Conservation (phyloP, 495 filamentous ascomycete species). For the Hyphodiscus hymeniophilus region DNA sequence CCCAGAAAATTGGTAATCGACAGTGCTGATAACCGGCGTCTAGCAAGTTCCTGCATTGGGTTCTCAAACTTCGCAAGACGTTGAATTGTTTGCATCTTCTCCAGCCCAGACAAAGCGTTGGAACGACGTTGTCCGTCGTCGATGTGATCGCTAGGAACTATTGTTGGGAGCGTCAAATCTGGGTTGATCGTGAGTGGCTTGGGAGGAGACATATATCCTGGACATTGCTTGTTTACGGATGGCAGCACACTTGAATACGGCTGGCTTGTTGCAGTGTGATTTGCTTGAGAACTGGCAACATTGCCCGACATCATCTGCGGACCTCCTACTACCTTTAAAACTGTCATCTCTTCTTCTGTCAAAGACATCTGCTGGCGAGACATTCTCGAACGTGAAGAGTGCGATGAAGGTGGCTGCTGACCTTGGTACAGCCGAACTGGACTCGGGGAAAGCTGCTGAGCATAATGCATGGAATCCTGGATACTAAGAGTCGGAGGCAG, state of each 20-base stretch:
- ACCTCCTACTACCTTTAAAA: background rate
- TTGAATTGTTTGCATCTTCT: slow-evolving; percentile 23
- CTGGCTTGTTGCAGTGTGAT: background rate
- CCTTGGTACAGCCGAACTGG: background rate
- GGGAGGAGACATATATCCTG: background rate
- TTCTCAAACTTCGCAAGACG: slow-evolving; percentile 18
- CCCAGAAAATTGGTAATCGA: slow-evolving; percentile 2
- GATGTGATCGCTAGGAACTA: background rate
- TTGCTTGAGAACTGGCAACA: background rate
- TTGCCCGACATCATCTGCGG: background rate
- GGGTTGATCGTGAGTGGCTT: background rate
- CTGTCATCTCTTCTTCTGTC: background rate
- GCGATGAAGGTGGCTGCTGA: background rate
- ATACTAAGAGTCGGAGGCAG: slow-evolving; percentile 15
- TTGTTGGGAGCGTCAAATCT: background rate
- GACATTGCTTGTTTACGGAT: no score
- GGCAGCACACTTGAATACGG: background rate
- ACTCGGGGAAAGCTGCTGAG: slow-evolving; percentile 14
- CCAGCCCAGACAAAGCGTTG: background rate
- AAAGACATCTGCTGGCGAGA: background rate
- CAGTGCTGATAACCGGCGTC: slow-evolving; percentile 10
- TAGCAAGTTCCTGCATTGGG: slow-evolving; percentile 16
- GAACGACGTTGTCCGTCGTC: background rate
- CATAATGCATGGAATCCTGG: slow-evolving; percentile 18
- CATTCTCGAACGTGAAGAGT: background rate